Conservation (phyloP, 2,329 filamentous ascomycete species). For the Diatrype stigma region DNA sequence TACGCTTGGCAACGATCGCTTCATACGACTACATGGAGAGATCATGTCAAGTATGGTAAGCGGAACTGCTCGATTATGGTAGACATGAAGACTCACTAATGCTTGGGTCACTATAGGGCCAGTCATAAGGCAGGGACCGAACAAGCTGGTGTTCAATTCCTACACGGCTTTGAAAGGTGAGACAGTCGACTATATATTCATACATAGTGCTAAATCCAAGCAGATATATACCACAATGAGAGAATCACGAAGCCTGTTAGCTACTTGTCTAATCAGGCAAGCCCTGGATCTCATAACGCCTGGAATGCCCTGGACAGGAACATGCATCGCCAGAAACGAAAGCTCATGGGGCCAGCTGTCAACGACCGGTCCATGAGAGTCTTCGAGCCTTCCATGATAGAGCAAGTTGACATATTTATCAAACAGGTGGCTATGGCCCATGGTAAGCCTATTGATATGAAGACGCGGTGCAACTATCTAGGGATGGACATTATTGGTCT, state of each 20-base stretch:
- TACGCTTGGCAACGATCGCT: constrained; percentile 2
- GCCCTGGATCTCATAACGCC: constrained; percentile 1
- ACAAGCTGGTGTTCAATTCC: constrained; percentile 16
- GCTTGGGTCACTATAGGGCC: not conserved
- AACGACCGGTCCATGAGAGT: constrained; percentile 9
- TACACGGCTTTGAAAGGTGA: constrained; percentile 8
- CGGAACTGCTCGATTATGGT: not conserved
- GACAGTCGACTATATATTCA: not conserved
- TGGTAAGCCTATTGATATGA: constrained; percentile 9
- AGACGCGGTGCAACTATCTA: constrained; percentile 2
- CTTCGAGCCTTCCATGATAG: constrained; percentile 12
- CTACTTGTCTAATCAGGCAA: constrained; percentile 5
- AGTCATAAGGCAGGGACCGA: constrained; percentile 10
- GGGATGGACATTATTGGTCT: constrained; percentile 11
- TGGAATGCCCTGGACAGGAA: constrained; percentile 7
- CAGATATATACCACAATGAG: constrained; percentile 13
- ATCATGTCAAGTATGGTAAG: constrained; percentile 6
- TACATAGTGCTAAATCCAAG: no score
- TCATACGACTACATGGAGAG: constrained; percentile 3
- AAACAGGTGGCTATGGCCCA: not conserved
- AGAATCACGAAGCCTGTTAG: constrained; percentile 7
- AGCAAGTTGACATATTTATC: constrained; percentile 13
- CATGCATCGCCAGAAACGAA: constrained; percentile 11
- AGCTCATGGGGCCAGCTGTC: constrained; percentile 8
- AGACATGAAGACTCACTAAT: not conserved